Conservation (phyloP, 495 filamentous ascomycete species). For the Bacidia gigantensis region DNA sequence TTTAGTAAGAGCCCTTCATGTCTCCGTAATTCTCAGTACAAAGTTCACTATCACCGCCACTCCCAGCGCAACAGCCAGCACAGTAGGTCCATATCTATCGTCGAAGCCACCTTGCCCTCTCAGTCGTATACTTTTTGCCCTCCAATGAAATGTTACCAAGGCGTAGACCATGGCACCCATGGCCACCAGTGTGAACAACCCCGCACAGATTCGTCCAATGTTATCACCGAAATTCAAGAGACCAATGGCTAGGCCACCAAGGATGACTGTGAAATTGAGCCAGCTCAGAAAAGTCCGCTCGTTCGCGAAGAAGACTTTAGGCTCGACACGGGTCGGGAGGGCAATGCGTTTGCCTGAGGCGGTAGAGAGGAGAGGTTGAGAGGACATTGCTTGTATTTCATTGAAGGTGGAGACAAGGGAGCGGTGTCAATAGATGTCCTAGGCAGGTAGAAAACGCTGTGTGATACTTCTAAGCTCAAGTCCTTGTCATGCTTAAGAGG, state of each 20-base stretch:
- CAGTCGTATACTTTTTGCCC: conserved; percentile 80
- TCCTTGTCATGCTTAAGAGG: too few species aligned
- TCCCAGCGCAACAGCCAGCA: conserved; percentile 71
- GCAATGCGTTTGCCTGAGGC: conserved; percentile 98
- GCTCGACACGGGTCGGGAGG: conserved; percentile 93
- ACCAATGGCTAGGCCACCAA: conserved; percentile 87
- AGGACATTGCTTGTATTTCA: conserved; percentile 55
- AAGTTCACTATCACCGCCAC: conserved; percentile 89
- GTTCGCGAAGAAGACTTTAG: conserved; percentile 99
- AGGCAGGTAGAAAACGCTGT: too few species aligned
- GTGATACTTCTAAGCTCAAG: neutral
- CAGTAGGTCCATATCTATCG: conserved; percentile 82
- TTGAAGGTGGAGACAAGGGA: neutral
- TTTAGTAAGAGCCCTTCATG: too few species aligned
- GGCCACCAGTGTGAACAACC: conserved; percentile 84
- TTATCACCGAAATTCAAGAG: conserved; percentile 97
- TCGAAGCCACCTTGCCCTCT: conserved; percentile 92
- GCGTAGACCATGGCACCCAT: conserved; percentile 95
- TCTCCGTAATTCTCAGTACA: conserved; percentile 52
- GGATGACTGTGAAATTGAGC: conserved; percentile 98
- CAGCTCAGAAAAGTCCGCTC: conserved; percentile 97
- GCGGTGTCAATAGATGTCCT: too few species aligned
- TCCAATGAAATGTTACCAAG: conserved; percentile 89
- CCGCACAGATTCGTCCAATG: conserved; percentile 80
- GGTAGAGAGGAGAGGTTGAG: conserved; percentile 84